Evolutionary conservation across 352 stramenopile genomes (phyloP), one percentile per base, ranked within the genome.

Genomic region (Lagenidium giganteum): DNA sequence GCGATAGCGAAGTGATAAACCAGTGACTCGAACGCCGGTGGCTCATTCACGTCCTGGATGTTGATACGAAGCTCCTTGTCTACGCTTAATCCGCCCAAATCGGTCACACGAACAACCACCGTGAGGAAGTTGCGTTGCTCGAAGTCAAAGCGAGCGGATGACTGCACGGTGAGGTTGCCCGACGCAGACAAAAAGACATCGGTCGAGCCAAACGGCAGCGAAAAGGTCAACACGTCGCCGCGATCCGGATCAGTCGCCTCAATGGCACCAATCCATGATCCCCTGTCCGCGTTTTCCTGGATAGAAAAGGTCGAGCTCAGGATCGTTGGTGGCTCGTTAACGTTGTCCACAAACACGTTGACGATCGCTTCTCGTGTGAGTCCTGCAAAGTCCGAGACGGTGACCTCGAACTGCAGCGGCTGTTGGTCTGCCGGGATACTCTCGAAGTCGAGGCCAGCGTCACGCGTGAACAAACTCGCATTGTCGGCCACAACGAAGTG

Each of bases 1-100:
- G 51, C 45, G 1, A 82, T 51, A 13, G 34, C 51, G 26, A 85
- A 64, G 1, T 46, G 41, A 31, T 76, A 82, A 1, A 39, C 33
- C n/a, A 54, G 9, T 4, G 64, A 54, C 23, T 67, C 63, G 20
- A 82, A 82, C 20, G 33, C 11, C 22, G 72, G 72, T 8, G 72
- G 27, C 45, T 85, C 72, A 26, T 85, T 85, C 11, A 80, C 36
- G 42, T 85, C 64, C 12, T 63, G 14, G 17, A 85, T 21, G 12
- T 45, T 54, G 31, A 85, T 60, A 3, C 59, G 60, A 18, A 85
- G 46, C 8, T 82, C 56, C 4, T 49, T 48, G 26, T 78, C 65
- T 26, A 40, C 35, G 16, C 49, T 68, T 0, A 82, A 32, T 1
- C 72, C 72, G 16, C 50, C 47, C 16, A 28, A 34, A 28, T 84